Evolutionary conservation across 2,329 filamentous ascomycete species (phyloP), one percentile per base, ranked within the genome.

Genomic region (Magnaporthales sp.): DNA sequence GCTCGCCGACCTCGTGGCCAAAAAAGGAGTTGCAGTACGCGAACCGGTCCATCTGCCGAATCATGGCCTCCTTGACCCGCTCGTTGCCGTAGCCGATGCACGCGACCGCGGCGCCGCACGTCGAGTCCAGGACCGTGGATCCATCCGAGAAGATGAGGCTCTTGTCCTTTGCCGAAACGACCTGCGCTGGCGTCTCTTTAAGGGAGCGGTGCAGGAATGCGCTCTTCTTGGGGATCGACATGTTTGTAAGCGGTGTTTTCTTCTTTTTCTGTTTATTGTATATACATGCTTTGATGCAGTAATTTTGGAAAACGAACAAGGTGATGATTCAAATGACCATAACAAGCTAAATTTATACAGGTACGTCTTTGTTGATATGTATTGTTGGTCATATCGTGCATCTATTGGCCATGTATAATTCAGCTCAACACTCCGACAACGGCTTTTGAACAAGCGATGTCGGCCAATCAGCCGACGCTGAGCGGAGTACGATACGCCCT

Each of bases 11-110:
- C 4, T 69, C 70, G 10, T 74, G 79, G 0, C 78, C 80, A 70
- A 79, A 82, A 67, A 78, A 81, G 6, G 79, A 79, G 58, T 79
- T 74, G 64, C 78, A 79, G 68, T 83, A 83, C 9, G 78, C 76
- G 19, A 79, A 72, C 24, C 76, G 73, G 22, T 75, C 68, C 32
- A 82, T 73, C 71, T 83, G 81, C 11, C 73, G 71, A 10, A 72
- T 68, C 62, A 80, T 77, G 5, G 80, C 80, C 30, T 76, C 70
- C 32, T 76, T 75, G 15, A 83, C 79, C 66, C 77, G 74, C 24
- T 71, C 65, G 65, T 82, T 73, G 7, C 78, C 77, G 70, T 82
- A 80, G 74, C 81, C 81, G 30, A 83, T 71, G 69, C 80, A 81
- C 8, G 79, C 76, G 31, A 83, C 81, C 0, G 81, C 78, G 2